Evolutionary conservation across 768 basidiomycete species (phyloP).

Genomic region (Coprinopsis marcescibilis): DNA sequence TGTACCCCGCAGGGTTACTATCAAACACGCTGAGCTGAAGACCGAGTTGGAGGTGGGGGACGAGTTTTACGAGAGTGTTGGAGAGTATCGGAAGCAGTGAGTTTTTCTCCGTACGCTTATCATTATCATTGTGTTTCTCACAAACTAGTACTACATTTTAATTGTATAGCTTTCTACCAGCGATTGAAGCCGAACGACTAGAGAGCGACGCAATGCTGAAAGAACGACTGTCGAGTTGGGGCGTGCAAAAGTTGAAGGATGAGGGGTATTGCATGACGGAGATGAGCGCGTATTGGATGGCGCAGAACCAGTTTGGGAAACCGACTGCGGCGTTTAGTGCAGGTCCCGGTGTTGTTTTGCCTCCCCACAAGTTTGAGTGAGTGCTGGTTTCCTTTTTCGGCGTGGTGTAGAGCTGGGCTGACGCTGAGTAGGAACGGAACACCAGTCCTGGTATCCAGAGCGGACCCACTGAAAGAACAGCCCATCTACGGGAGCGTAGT

Average conservation of each 20-base stretch:
- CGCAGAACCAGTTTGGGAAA: conserved; percentile 55
- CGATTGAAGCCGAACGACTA: conserved; percentile 57
- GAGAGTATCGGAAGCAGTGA: no score
- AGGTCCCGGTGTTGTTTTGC: conserved; percentile 58
- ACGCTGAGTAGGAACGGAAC: conserved; percentile 54
- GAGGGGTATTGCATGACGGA: conserved; percentile 71
- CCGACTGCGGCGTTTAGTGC: conserved; percentile 61
- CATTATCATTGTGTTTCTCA: no score
- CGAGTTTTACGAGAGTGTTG: no score
- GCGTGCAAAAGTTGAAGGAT: conserved; percentile 47
- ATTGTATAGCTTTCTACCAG: conserved; percentile 32
- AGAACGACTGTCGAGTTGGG: conserved; percentile 66
- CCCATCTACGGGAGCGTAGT: conserved; percentile 53
- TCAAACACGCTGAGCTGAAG: no score
- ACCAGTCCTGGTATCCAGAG: conserved; percentile 56
- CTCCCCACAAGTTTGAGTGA: conserved; percentile 61
- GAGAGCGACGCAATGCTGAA: conserved; percentile 55
- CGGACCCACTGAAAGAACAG: conserved; percentile 54
- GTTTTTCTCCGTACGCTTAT: no score
- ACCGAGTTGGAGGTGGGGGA: no score
- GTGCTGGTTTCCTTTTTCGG: conserved; percentile 21
- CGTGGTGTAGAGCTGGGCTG: not conserved
- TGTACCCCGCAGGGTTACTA: no score
- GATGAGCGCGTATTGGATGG: conserved; percentile 63
- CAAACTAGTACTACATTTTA: no score